Base-by-base conservation (phyloP, 768 basidiomycete species). In the Russula griseocarnosa region DNA sequence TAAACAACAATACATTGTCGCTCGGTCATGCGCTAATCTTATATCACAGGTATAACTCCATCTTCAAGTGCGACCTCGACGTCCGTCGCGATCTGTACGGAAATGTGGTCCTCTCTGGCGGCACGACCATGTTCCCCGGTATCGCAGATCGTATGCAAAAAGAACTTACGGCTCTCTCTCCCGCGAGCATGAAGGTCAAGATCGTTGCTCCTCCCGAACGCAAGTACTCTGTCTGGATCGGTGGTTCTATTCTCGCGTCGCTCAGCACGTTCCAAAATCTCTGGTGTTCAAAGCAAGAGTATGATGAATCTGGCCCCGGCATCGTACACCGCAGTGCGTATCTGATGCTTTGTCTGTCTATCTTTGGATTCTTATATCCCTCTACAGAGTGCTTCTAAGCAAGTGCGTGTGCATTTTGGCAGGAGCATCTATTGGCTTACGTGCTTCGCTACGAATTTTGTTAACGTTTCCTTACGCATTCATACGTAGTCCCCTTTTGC, bases 161-260 rank as follows among this genome's bases (percentile, higher is more conserved):
- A 82, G 93, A 96, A 79, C 80, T 96, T 74, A 89, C 89, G 24
- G 79, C 87, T 24, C 81, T 94, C 69, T 83, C 89, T 61, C 93
- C 94, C 30, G 83, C 89, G 62, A 91, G 88, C 78, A 89, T 95
- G 89, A 95, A 94, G 83, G 88, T 94, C 79, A 94, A 92, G 85
- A 92, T 94, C 61, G 88, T 92, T 63, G 90, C 93, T 65, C 93
- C 94, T 56, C 92, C 93, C 60, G 93, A 96, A 81, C 81, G 93
- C 71, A 96, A 92, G 76, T 94, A 94, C 83, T 93, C 91, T 60
- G 94, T 95, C 77, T 97, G 94, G 91, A 94, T 94, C 70, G 89
- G 89, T 79, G 89, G 88, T 64, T 88, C 87, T 49, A 91, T 90
- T 71, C 78, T 91, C 69, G 94, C 93, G 51, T 94, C 92, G 36